phyloP scores from a whole-genome alignment of 768 basidiomycete genomes.

The Boletus rubropictus region DNA sequence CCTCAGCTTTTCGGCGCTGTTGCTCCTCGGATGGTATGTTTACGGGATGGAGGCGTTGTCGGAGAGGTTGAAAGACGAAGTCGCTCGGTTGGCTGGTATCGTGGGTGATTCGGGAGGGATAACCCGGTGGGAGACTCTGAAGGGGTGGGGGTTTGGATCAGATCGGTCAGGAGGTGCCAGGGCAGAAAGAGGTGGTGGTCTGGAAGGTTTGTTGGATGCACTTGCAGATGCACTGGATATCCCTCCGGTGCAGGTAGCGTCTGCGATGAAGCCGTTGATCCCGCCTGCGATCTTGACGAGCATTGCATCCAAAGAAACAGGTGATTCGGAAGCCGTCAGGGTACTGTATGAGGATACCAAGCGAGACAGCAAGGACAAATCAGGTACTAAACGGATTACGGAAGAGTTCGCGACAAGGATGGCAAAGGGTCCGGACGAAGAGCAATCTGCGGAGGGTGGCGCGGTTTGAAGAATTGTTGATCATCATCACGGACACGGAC shows the following conservation, averaged over 20 bases:
- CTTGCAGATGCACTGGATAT: conserved; percentile 61
- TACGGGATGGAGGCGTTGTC: conserved; percentile 42
- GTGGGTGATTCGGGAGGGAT: conserved; percentile 1
- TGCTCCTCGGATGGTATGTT: conserved; percentile 46
- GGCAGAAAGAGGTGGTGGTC: conserved; percentile 17
- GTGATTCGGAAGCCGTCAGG: conserved; percentile 37
- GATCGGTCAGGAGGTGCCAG: neutral
- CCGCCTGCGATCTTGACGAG: conserved; percentile 58
- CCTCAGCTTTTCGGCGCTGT: conserved; percentile 36
- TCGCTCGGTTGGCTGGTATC: conserved; percentile 49
- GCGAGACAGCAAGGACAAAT: neutral
- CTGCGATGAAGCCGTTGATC: conserved; percentile 55
- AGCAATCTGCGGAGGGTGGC: neutral
- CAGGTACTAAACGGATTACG: neutral
- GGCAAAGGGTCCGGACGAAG: neutral
- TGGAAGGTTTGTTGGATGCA: conserved; percentile 54
- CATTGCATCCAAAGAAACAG: conserved; percentile 40
- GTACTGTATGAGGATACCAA: conserved; percentile 24
- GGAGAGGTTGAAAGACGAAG: conserved; percentile 44
- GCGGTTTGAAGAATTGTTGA: neutral
- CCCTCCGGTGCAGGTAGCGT: conserved; percentile 53
- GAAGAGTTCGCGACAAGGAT: neutral
- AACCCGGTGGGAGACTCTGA: neutral
- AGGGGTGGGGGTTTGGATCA: conserved; percentile 6
- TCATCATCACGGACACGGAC: neutral